Evolutionary conservation across 2,329 filamentous ascomycete genomes (phyloP).

Genomic region (Monosporascus sp.): DNA sequence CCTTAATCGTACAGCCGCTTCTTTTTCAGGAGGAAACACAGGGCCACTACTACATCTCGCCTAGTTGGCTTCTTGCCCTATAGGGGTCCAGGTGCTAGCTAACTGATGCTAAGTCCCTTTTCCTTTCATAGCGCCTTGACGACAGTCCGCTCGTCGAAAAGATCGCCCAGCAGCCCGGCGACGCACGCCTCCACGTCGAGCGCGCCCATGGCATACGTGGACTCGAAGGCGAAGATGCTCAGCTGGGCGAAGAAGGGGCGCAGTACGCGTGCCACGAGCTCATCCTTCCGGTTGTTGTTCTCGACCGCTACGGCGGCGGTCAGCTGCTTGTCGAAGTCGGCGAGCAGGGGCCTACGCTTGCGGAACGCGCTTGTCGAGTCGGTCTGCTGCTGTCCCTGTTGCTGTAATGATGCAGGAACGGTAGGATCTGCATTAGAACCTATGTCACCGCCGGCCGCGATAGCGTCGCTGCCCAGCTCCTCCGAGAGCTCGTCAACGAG

Average conservation of each 20-base stretch:
- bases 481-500: conserved; percentile 83
- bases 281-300: conserved; percentile 42
- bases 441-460: conserved; percentile 1
- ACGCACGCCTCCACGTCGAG: conserved; percentile 63
- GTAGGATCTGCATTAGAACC: conserved; percentile 4
- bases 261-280: conserved; percentile 71
- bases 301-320: conserved; percentile 30
- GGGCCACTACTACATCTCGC: too few relatives aligned
- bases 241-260: conserved; percentile 86
- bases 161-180: conserved; percentile 60
- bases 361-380: conserved; percentile 27
- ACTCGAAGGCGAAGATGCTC: conserved; percentile 91
- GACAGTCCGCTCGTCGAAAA: conserved; percentile 74
- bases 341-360: background rate
- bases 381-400: conserved; percentile 16
- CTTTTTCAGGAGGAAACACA: too few relatives aligned
- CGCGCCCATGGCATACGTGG: conserved; percentile 76
- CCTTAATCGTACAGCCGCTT: too few relatives aligned
- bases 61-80: too few relatives aligned
- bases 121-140: conserved; percentile 49
- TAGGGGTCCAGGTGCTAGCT: too few relatives aligned
- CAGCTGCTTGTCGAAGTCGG: conserved; percentile 16
- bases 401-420: conserved; percentile 6
- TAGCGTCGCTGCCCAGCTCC: conserved; percentile 51
- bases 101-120: background rate